A percentile compares a stretch with the other conserved stretches of the same genome.
phyloP scores from a whole-genome alignment of 192 early-diverging fungal genomes.

The Coemansia sp. region DNA sequence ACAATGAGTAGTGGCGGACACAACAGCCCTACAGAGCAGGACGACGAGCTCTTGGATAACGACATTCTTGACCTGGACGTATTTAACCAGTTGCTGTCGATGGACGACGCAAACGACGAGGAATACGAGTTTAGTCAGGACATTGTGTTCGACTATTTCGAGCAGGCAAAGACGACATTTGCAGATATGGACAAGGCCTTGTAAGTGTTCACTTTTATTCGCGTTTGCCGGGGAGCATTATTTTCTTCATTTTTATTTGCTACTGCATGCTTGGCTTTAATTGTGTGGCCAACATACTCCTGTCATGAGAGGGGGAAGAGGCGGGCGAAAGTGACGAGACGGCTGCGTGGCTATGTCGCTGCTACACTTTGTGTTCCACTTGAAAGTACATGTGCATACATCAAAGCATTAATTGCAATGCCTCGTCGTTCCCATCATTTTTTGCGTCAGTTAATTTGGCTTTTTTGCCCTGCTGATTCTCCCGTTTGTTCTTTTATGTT shows the following conservation, averaged over 20 bases:
- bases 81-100: slow-evolving; percentile 89
- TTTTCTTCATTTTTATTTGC: too few species aligned
- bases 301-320: background rate
- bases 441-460: background rate
- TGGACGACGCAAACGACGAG: slow-evolving; percentile 93
- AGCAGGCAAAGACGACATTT: slow-evolving; percentile 83
- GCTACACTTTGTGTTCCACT: too few species aligned
- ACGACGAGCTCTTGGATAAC: slow-evolving; percentile 45
- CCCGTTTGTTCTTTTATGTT: background rate
- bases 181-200: slow-evolving; percentile 67
- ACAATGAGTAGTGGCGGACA: slow-evolving; percentile 3
- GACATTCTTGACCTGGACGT: slow-evolving; percentile 77
- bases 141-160: slow-evolving; percentile 79
- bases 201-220: slow-evolving; percentile 49
- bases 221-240: background rate
- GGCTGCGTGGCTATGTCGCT: too few species aligned
- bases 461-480: background rate
- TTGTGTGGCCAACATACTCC: background rate
- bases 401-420: background rate
- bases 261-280: background rate
- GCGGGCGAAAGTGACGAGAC: too few species aligned
- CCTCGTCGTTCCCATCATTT: background rate
- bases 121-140: slow-evolving; percentile 76
- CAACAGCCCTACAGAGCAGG: slow-evolving; percentile 15
- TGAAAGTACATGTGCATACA: background rate